These are phyloP conservation scores for Narthecium ossifragum DNA, from an alignment of 106 monocot genomes.

Conservation along the genomic window DNA sequence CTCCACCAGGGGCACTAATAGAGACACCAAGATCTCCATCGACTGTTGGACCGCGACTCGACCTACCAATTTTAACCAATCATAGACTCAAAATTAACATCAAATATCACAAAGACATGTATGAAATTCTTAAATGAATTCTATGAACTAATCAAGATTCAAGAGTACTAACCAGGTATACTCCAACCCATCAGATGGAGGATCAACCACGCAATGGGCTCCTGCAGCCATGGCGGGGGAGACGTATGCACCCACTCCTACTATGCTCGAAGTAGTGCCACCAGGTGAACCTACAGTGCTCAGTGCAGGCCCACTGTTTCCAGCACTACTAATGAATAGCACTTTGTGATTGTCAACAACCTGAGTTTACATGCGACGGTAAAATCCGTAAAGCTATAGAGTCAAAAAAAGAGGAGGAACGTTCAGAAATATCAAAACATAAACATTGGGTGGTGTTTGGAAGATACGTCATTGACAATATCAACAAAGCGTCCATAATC, in stretches of 20 bases:
- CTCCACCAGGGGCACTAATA: constrained; percentile 97
- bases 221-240: constrained; percentile 98
- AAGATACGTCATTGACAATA: constrained; percentile 77
- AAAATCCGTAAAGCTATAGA: too few relatives aligned
- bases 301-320: constrained; percentile 92
- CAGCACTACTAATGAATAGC: constrained; percentile 95
- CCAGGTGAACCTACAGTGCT: constrained; percentile 94
- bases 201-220: constrained; percentile 80
- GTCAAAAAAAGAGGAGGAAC: not conserved
- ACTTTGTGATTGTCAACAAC: constrained; percentile 80
- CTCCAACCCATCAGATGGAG: constrained; percentile 78
- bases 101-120: too few relatives aligned
- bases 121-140: too few relatives aligned
- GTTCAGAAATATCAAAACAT: not conserved
- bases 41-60: constrained; percentile 91
- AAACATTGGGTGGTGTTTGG: not conserved
- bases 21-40: constrained; percentile 95
- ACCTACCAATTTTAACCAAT: constrained; percentile 40
- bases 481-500: constrained; percentile 96
- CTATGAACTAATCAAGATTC: not conserved
- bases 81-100: not conserved
- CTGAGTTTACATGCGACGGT: too few relatives aligned
- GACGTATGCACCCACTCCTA: constrained; percentile 97
- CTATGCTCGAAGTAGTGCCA: constrained; percentile 86
- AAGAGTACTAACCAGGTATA: constrained; percentile 82